A percentile compares a stretch with the other conserved stretches of the same genome.
Evolutionary conservation across 2,329 filamentous ascomycete species (phyloP).

Genomic region (Colletotrichum godetiae): DNA sequence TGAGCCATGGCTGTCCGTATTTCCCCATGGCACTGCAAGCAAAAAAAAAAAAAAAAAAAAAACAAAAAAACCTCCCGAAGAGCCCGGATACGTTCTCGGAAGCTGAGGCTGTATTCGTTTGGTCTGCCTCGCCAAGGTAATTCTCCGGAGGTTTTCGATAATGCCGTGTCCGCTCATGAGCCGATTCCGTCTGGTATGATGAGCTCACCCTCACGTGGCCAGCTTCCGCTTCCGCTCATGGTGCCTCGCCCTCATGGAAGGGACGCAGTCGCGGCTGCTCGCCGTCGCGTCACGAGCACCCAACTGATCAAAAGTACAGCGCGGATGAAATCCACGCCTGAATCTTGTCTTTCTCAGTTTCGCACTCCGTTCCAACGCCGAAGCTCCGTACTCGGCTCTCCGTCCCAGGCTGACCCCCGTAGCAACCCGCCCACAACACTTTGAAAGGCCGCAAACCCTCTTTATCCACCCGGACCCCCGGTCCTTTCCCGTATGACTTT

Average conservation of each 20-base stretch:
- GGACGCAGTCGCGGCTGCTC: background rate
- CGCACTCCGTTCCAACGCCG: background rate
- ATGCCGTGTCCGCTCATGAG: background rate
- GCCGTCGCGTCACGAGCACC: background rate
- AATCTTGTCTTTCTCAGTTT: background rate
- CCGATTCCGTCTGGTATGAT: background rate
- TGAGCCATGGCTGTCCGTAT: background rate
- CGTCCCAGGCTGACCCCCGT: background rate
- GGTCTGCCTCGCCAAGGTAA: background rate
- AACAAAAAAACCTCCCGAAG: background rate
- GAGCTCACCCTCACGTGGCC: background rate
- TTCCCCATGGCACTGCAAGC: background rate
- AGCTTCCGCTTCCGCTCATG: background rate
- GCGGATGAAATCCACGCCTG: background rate
- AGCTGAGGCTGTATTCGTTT: background rate
- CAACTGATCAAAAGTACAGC: background rate
- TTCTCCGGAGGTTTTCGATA: background rate
- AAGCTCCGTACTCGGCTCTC: background rate
- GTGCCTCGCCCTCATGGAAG: background rate
- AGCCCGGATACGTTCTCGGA: background rate
- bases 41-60: too few species aligned
- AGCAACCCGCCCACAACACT: background rate
- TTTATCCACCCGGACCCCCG: slow-evolving; percentile 1
- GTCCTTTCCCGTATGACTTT: background rate
- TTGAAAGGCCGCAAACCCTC: background rate